phyloP scores from a whole-genome alignment of 2,329 filamentous ascomycete genomes.

The Talaromyces sp. region DNA sequence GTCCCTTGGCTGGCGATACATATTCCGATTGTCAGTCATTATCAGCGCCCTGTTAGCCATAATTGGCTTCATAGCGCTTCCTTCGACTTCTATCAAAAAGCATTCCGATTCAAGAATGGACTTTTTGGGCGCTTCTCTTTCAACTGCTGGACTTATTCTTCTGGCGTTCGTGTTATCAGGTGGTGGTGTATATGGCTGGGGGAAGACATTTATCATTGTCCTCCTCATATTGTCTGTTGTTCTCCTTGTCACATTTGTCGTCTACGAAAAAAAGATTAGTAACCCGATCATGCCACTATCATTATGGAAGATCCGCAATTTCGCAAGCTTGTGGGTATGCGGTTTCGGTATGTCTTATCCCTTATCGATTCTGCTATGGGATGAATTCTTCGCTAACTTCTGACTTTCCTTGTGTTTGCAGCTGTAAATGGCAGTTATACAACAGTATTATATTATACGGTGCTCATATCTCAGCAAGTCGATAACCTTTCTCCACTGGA shows the following conservation, averaged over 20 bases:
- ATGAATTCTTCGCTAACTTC: background rate
- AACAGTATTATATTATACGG: background rate
- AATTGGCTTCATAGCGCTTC: background rate
- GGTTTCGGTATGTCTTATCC: conserved; percentile 37
- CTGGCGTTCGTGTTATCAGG: background rate
- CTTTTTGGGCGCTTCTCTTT: background rate
- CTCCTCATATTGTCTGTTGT: background rate
- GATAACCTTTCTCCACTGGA: background rate
- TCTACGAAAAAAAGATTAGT: conserved; percentile 29
- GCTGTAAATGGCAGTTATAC: background rate
- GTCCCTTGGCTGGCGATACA: background rate
- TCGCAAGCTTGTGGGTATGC: conserved; percentile 46
- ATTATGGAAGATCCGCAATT: conserved; percentile 47
- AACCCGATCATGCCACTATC: conserved; percentile 49
- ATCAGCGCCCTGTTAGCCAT: background rate
- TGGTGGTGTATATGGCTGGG: background rate
- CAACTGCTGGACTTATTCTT: background rate
- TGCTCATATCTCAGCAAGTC: background rate
- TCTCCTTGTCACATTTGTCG: background rate
- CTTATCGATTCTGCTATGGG: background rate
- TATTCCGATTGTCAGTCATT: background rate
- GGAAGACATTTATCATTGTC: background rate
- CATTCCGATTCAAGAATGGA: background rate
- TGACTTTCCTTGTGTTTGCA: background rate
- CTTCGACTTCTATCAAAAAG: background rate